Conservation (phyloP, 306 rosid genomes). For the Dryas alaskensis region DNA sequence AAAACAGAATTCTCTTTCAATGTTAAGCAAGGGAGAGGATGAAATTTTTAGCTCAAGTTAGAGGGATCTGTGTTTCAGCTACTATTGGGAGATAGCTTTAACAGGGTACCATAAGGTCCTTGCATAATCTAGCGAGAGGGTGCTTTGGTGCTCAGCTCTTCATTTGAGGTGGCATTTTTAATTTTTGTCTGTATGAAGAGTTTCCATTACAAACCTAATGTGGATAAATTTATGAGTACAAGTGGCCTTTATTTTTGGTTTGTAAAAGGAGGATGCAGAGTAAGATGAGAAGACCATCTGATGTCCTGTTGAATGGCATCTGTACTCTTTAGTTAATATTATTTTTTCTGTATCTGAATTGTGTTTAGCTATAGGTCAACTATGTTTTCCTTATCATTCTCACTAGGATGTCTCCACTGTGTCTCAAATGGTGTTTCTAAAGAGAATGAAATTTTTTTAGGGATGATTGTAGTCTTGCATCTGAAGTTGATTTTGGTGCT, state of each 20-base stretch:
- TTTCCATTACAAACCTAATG: not conserved
- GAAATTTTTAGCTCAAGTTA: not conserved
- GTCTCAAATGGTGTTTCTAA: not conserved
- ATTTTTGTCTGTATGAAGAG: not conserved
- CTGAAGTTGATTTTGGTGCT: not conserved
- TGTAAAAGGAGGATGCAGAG: not conserved
- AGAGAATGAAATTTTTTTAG: not conserved
- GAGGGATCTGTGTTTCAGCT: not conserved
- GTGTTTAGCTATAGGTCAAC: not conserved
- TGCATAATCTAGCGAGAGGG: not conserved
- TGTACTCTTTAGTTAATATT: no score
- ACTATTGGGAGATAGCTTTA: not conserved
- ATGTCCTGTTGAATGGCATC: not conserved
- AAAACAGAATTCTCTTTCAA: not conserved
- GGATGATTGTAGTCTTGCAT: not conserved
- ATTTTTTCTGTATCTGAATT: not conserved
- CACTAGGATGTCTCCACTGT: not conserved
- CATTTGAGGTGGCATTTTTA: not conserved
- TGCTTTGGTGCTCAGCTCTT: conserved; percentile 1
- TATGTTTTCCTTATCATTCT: not conserved
- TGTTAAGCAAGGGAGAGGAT: not conserved
- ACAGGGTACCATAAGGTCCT: not conserved
- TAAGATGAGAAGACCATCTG: not conserved
- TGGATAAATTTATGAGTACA: not conserved
- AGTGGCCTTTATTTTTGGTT: not conserved